Base-by-base conservation (phyloP, 2,329 filamentous ascomycete genomes). In the Cladorrhinum sp. region DNA sequence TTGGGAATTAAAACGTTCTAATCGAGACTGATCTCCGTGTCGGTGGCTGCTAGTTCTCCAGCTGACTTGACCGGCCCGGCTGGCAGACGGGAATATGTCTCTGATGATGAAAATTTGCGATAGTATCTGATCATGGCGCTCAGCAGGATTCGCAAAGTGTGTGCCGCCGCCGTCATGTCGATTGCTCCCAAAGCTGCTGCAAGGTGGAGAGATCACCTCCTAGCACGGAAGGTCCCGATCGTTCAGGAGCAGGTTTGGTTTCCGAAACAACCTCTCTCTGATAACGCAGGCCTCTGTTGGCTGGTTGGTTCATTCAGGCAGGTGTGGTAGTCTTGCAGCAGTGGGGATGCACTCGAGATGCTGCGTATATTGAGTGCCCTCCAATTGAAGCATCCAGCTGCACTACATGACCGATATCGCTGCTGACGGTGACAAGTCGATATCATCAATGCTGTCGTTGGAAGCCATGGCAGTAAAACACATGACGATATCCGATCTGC, bases 1-100 rank as follows among this genome's bases (percentile, higher is more conserved):
- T 38, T 32, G 10, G 51, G 51, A 32, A 54, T 16, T 38, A 18
- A 9, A 23, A 12, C 23, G 52, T 41, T 56, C 53, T 27, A 49
- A 56, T 56, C 38, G 53, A 56, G 53, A 49, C 22, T 48, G 25
- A 23, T 56, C 38, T 45, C 53, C 53, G 53, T 20, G 53, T 56
- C 22, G 38, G 53, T 56, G 53, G 53, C 53, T 56, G 53, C 36
- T 25, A 25, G 23, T 23, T 23, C 53, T 38, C 38, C 36, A 48
- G 53, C 49, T 50, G 49, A 50, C 20, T 22, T 45, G 41, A 41
- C 16, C 12, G 36, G 36, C 36, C 36, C 41, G 41, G 41, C 41
- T 45, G 41, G 18, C 18, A n/a, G 41, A 22, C 32, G 20, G 18
- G 7, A 45, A 10, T 18, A 45, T 45, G 41, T 45, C n/a, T 45